Base-by-base conservation (phyloP, 169 alveolate species). In the Eimeria tenella region DNA sequence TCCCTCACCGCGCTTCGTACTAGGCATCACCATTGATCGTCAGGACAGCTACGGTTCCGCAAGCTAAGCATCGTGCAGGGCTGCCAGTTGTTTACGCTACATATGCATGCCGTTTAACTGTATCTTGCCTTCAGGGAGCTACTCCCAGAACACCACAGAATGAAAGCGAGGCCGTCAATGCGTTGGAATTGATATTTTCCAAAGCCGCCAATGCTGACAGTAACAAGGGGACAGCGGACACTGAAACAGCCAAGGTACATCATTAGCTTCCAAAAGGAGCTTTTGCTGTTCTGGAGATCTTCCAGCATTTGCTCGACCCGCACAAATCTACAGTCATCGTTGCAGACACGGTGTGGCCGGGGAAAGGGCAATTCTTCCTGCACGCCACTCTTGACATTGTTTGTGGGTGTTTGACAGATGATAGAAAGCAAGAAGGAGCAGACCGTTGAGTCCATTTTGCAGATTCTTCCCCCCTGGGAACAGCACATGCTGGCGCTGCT, bases 381-480 rank as follows among this genome's bases (percentile, higher is more conserved):
- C 60, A 50, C 11, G 3, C 1, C 52, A 5, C 84, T 4, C 63
- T 8, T 19, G 19, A 9, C 55, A 25, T 21, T 94, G 53, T 62
- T 17, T 73, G 92, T 81, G 86, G 83, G 88, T 88, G 71, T 93
- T n/a, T 79, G 87, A 13, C 95, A 81, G 94, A 55, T 71, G 86
- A 94, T 93, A 68, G 97, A 96, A 71, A 96, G 92, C 74, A 95
- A 93, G 74, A 93, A 65, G 60, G 93, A 93, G 53, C 89, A 94
- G 70, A 95, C 95, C 1, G 90, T 95, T 4, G 97, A 96, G 50
- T 94, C 96, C 21, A 94, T 96, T 82, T 83, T 96, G 91, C 89
- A 84, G 52, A 63, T 96, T 90, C 95, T 96, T 17, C 93, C 96
- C 0, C 97, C 97, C 10, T 96, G 97, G 97, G 97, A 96, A 82